phyloP scores from a whole-genome alignment of 768 basidiomycete genomes.

The Suillus discolor region DNA sequence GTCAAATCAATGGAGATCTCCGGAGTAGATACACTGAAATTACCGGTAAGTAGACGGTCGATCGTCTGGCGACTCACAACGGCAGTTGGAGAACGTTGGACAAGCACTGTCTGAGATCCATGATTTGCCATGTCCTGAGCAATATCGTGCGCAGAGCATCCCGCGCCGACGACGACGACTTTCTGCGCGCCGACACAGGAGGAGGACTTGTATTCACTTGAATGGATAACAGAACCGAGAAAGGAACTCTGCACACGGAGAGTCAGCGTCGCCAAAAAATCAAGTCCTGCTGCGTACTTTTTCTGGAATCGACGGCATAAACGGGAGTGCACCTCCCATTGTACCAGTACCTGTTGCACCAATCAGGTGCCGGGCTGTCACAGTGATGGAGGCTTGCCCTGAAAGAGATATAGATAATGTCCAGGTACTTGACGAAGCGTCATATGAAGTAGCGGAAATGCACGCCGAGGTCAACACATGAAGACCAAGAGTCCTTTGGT shows the following conservation, averaged over 20 bases:
- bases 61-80: slow-evolving; percentile 14
- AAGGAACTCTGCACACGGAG: slow-evolving; percentile 5
- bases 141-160: slow-evolving; percentile 18
- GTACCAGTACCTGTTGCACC: slow-evolving; percentile 9
- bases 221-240: slow-evolving; percentile 5
- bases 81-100: slow-evolving; percentile 16
- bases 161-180: slow-evolving; percentile 13
- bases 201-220: slow-evolving; percentile 5
- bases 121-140: slow-evolving; percentile 13
- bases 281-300: neutral
- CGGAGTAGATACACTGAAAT: neutral
- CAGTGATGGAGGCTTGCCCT: neutral
- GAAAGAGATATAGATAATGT: neutral
- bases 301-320: slow-evolving; percentile 1
- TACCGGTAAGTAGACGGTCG: slow-evolving; percentile 9
- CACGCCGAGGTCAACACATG: slow-evolving; percentile 4
- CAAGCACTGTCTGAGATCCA: slow-evolving; percentile 7
- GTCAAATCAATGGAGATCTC: slow-evolving; percentile 1
- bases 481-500: slow-evolving; percentile 12
- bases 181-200: neutral
- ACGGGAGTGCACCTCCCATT: slow-evolving; percentile 3
- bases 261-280: neutral
- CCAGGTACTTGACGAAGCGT: slow-evolving; percentile 2
- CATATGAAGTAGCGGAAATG: slow-evolving; percentile 3
- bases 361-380: slow-evolving; percentile 9